phyloP scores from a whole-genome alignment of 2,329 filamentous ascomycete genomes.

The Alternaria metachromatica region DNA sequence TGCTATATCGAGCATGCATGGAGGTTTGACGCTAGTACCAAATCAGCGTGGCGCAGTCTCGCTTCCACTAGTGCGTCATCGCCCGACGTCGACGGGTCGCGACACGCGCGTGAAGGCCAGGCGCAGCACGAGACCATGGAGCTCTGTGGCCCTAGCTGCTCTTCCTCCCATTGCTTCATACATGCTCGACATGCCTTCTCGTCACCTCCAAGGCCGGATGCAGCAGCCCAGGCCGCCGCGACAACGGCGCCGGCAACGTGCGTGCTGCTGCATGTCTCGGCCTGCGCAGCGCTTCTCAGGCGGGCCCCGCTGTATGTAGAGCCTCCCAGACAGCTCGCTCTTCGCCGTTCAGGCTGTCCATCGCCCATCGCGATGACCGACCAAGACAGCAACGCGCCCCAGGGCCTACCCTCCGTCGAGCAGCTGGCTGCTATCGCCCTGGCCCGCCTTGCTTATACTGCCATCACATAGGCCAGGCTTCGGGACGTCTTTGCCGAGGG shows the following conservation, averaged over 20 bases:
- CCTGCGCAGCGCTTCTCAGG: background rate
- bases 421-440: background rate
- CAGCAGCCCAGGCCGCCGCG: background rate
- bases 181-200: background rate
- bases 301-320: too few species aligned
- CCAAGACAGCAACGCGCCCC: background rate
- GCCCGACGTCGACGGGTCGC: background rate
- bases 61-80: background rate
- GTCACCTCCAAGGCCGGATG: background rate
- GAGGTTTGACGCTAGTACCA: background rate
- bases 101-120: background rate
- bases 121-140: background rate
- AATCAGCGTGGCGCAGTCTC: background rate
- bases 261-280: background rate
- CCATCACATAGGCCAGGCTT: background rate
- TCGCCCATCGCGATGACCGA: background rate
- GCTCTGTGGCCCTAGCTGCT: too few species aligned
- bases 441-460: background rate
- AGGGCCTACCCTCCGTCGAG: background rate
- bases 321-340: too few species aligned
- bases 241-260: background rate
- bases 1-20: background rate
- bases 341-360: too few species aligned
- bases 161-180: too few species aligned
- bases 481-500: too few species aligned